phyloP scores from a whole-genome alignment of 257 asterid genomes.

The Solanum pinnatisectum region DNA sequence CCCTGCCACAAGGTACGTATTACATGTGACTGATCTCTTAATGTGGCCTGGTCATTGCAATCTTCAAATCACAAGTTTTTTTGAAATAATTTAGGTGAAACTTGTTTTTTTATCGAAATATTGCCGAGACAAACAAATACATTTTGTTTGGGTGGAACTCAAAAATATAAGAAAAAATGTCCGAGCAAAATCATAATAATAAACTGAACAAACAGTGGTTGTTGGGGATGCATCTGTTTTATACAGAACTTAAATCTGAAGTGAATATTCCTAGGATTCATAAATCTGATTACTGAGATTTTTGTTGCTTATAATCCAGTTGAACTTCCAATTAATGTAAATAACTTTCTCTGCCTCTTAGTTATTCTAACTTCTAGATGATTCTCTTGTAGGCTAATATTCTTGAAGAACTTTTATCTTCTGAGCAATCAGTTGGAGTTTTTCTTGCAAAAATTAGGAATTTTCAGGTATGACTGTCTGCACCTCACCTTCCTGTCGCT shows the following conservation, averaged over 20 bases:
- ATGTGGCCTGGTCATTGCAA: not conserved
- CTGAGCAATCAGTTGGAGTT: conserved; percentile 40
- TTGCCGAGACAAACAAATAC: not conserved
- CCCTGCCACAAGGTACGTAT: not conserved
- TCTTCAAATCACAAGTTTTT: not conserved
- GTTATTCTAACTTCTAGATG: conserved; percentile 14
- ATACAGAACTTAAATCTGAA: not conserved
- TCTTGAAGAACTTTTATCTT: conserved; percentile 65
- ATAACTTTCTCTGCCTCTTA: conserved; percentile 10
- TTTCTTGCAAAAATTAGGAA: conserved; percentile 65
- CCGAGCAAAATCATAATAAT: not conserved
- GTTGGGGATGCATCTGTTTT: not conserved
- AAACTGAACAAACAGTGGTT: not conserved
- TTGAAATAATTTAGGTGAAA: not conserved
- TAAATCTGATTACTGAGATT: not conserved
- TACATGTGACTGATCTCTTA: not conserved
- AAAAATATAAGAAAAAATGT: not conserved
- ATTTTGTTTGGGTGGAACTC: not conserved
- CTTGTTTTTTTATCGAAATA: not conserved
- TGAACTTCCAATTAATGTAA: not conserved
- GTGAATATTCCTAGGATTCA: not conserved
- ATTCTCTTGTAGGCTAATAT: conserved; percentile 53
- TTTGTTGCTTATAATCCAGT: not conserved
- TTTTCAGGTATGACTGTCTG: conserved; percentile 40
- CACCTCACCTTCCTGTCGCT: conserved; percentile 4